Evolutionary conservation across 164 flowering plant genomes (phyloP), one percentile per base, ranked within the genome.

Genomic region (Vitis rotundifolia): DNA sequence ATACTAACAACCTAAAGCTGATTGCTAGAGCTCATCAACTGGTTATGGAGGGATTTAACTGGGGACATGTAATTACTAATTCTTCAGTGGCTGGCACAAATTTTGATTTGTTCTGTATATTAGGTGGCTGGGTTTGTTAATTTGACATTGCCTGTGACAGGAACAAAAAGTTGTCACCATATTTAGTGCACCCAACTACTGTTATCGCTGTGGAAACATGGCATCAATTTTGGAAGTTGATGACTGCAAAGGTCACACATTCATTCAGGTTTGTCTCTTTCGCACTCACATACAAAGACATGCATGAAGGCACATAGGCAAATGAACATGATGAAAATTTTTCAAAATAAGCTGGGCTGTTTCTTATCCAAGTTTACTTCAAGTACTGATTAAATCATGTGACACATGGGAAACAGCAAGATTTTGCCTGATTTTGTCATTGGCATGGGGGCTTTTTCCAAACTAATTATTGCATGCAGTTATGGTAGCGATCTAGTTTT

Each of bases 11-110:
- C 53, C 58, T 68, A 28, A 68, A 68, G 63, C 53, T 68, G 37
- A 68, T 68, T n/a, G 71, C 71, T 59, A 57, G 71, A 19, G 71
- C 71, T 28, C 71, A 68, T 16, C 71, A 68, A 53, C 61, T 68
- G 63, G 71, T 68, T 19, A 68, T 68, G 71, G 71, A 68, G 51
- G 71, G 71, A 22, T 68, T 56, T 49, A 68, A 68, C 63, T 68
- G 71, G 71, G 71, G 71, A 5, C 71, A 68, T 58, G 71, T 68
- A 58, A 57, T n/a, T 26, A 18, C 44, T 57, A 53, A 3, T 12
- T 10, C 8, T 67, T n/a, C 1, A 50, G 69, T 14, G 3, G 26
- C 22, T 22, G 26, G 26, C 2, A 2, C 26, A 22, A 22, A 22
- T 22, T 22, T 22, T 22, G 26, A 22, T 22, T 22, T 22, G 26